phyloP scores from a whole-genome alignment of 306 rosid species.

The Cucurbita ficifolia region DNA sequence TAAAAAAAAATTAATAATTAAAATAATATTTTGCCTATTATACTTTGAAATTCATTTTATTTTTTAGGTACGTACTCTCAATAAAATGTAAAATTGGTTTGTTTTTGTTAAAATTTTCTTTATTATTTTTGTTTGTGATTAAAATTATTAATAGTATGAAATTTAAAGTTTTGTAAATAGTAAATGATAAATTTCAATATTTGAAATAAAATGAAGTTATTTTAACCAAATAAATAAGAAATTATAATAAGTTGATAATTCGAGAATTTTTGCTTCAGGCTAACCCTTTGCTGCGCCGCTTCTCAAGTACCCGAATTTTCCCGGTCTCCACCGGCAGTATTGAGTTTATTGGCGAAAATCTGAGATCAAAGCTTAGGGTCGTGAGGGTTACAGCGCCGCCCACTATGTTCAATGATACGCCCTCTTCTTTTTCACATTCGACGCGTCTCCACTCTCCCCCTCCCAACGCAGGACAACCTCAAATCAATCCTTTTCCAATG shows the following conservation, averaged over 20 bases:
- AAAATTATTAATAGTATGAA: too few relatives aligned
- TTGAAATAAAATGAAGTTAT: too few relatives aligned
- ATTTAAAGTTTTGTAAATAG: too few relatives aligned
- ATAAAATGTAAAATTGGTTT: too few relatives aligned
- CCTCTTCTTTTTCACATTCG: conserved; percentile 6
- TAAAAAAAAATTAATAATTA: too few relatives aligned
- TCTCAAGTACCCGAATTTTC: not conserved
- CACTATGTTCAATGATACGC: conserved; percentile 17
- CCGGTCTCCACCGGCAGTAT: not conserved
- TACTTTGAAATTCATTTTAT: too few relatives aligned
- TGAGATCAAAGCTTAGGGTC: not conserved
- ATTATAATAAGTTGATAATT: not conserved
- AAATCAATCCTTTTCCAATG: conserved; percentile 4
- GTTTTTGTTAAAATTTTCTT: too few relatives aligned
- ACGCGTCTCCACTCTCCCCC: conserved; percentile 8
- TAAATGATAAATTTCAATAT: too few relatives aligned
- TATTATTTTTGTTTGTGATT: too few relatives aligned
- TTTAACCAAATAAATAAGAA: too few relatives aligned
- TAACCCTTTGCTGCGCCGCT: not conserved
- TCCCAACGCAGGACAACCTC: not conserved
- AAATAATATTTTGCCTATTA: too few relatives aligned
- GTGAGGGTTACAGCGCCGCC: not conserved
- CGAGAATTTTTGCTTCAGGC: not conserved
- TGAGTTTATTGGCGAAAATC: not conserved
- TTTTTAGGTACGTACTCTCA: too few relatives aligned